phyloP scores from a whole-genome alignment of 2,329 filamentous ascomycete genomes.

The Colletotrichum tanaceti region DNA sequence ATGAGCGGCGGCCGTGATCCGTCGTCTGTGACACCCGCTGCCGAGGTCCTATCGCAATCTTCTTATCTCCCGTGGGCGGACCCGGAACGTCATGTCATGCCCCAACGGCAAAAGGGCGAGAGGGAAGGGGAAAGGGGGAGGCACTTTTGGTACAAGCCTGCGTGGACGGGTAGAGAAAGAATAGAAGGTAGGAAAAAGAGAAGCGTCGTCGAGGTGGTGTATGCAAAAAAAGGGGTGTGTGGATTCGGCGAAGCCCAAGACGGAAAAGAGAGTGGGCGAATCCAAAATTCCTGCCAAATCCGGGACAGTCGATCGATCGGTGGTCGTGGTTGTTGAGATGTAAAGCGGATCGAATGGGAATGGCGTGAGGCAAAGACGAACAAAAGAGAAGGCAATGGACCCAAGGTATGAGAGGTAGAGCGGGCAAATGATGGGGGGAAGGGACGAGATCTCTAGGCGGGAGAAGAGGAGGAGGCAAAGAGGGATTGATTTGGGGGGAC shows the following conservation, averaged over 20 bases:
- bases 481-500: constrained; percentile 11
- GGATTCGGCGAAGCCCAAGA: constrained; percentile 19
- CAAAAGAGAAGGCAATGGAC: constrained; percentile 5
- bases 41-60: constrained; percentile 33
- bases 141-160: background rate
- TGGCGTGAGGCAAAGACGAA: background rate
- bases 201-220: background rate
- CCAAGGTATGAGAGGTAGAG: constrained; percentile 19
- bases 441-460: background rate
- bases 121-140: background rate
- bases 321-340: constrained; percentile 3
- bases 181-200: too few relatives aligned
- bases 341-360: background rate
- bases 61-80: constrained; percentile 16
- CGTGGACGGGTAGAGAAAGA: background rate
- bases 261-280: constrained; percentile 5
- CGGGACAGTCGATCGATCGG: constrained; percentile 12
- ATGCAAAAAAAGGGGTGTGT: constrained; percentile 22
- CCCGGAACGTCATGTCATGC: constrained; percentile 36
- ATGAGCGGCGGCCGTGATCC: constrained; percentile 47
- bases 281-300: constrained; percentile 24
- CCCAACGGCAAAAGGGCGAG: constrained; percentile 11
- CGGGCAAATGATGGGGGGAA: constrained; percentile 9
- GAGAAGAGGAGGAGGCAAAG: background rate
- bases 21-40: constrained; percentile 37